Percentiles rank a stretch among this genome's conserved stretches.
Evolutionary conservation across 441 rosid species (phyloP).

Genomic region (Mallotus repandus): DNA sequence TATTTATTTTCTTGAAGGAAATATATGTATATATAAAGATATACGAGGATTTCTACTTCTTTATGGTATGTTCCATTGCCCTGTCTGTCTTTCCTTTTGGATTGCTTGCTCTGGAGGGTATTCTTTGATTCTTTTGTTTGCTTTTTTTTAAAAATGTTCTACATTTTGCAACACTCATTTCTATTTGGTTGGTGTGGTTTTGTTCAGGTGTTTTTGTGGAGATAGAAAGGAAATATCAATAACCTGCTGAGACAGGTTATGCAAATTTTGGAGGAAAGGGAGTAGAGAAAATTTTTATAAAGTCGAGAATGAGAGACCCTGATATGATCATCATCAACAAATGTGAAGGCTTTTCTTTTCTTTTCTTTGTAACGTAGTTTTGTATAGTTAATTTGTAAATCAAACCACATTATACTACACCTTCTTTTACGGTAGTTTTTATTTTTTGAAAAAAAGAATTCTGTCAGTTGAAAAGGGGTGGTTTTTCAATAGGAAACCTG

Average conservation of each 20-base stretch:
- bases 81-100: slow-evolving; percentile 21
- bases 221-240: slow-evolving; percentile 30
- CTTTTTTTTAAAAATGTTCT: not conserved
- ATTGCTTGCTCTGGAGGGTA: slow-evolving; percentile 59
- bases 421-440: not conserved
- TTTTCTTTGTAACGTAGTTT: slow-evolving; percentile 29
- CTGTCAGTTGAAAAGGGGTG: no score
- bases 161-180: not conserved
- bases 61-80: slow-evolving; percentile 25
- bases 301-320: slow-evolving; percentile 61
- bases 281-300: slow-evolving; percentile 32
- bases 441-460: no score
- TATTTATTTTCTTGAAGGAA: no score
- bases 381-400: slow-evolving; percentile 16
- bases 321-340: slow-evolving; percentile 33
- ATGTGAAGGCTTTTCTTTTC: slow-evolving; percentile 30
- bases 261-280: slow-evolving; percentile 36
- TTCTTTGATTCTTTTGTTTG: slow-evolving; percentile 32
- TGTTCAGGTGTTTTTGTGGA: slow-evolving; percentile 28
- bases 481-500: slow-evolving; percentile 44
- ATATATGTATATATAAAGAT: no score
- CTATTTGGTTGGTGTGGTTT: slow-evolving; percentile 7
- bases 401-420: not conserved
- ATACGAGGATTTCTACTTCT: not conserved
- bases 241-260: slow-evolving; percentile 27